phyloP scores from a whole-genome alignment of 2,329 filamentous ascomycete genomes.

The Hirsutella rhossiliensis region DNA sequence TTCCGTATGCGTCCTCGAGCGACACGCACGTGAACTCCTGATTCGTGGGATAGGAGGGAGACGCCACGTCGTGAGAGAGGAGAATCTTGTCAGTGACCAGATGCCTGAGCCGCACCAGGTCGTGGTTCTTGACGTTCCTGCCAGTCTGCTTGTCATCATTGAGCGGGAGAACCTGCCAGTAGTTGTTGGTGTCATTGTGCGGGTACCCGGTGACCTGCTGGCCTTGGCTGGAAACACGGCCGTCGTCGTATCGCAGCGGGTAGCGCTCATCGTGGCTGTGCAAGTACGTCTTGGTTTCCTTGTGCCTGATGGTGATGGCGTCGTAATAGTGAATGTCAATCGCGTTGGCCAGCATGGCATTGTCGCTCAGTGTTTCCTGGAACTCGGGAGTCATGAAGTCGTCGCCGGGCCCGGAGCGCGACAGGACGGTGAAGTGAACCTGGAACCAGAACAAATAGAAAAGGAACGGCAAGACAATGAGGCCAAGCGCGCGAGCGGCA shows the following conservation, averaged over 20 bases:
- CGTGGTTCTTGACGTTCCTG: slow-evolving; percentile 66
- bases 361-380: slow-evolving; percentile 93
- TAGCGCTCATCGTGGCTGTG: slow-evolving; percentile 88
- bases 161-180: slow-evolving; percentile 83
- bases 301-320: slow-evolving; percentile 77
- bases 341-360: slow-evolving; percentile 79
- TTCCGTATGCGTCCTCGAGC: slow-evolving; percentile 57
- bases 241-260: slow-evolving; percentile 91
- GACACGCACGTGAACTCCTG: slow-evolving; percentile 90
- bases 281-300: slow-evolving; percentile 92
- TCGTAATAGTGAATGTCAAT: slow-evolving; percentile 86
- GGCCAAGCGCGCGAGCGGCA: slow-evolving; percentile 67
- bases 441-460: slow-evolving; percentile 99
- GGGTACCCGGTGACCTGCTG: slow-evolving; percentile 98
- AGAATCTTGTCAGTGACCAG: slow-evolving; percentile 75
- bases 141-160: slow-evolving; percentile 45
- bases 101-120: slow-evolving; percentile 78
- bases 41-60: slow-evolving; percentile 91
- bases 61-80: slow-evolving; percentile 92
- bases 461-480: slow-evolving; percentile 86
- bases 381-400: slow-evolving; percentile 99
- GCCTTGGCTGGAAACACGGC: slow-evolving; percentile 90
- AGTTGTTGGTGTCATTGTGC: slow-evolving; percentile 97
- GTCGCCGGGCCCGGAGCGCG: slow-evolving; percentile 81
- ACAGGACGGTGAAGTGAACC: slow-evolving; percentile 89